Evolutionary conservation across 148 eudicot species (phyloP), one percentile per base, ranked within the genome.

Genomic region (Arctostaphylos glauca): DNA sequence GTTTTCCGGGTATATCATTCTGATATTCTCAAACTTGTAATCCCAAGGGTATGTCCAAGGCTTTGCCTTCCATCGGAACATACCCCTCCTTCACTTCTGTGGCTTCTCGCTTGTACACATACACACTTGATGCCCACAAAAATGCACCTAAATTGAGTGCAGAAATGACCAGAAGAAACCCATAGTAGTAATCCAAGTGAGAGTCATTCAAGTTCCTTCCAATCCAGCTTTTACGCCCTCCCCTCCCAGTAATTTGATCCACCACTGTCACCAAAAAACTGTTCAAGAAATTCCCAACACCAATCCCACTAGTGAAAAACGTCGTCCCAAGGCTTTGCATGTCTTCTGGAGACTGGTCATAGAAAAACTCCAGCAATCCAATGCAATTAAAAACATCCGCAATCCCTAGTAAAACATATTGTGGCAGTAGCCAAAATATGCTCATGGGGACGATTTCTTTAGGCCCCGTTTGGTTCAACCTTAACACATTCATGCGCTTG

Each of bases 241-340:
- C 76, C 47, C 84, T 89, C 73, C 90, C 89, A 2, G 93, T 92
- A 23, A 88, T 55, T 68, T 87, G 85, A 81, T 91, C 94, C 7
- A 95, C 93, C 90, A 91, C 62, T 5, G 98, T 95, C 84, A 95
- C 90, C n/a, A 95, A 75, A 62, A 95, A 87, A 77, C 97, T 92
- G 55, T 95, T 95, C 81, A 93, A 86, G 85, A 95, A 93, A 76
- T 92, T 93, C 62, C 98, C 98, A 5, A 93, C 90, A 0, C 98
- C 97, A 41, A 93, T 91, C 56, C 95, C 89, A 48, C 97, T 95
- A 0, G 97, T 95, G 76, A 92, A 95, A 74, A 92, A 95, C 6
- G 97, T 95, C 5, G 98, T 95, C 85, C 98, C 98, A 0, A 95
- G 86, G 83, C 98, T 95, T 76, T 91, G 95, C 95, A 92, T 92